Evolutionary conservation across 1,284 basidiomycete species (phyloP), one percentile per base, ranked within the genome.

Genomic region (Microbotryum violaceum): DNA sequence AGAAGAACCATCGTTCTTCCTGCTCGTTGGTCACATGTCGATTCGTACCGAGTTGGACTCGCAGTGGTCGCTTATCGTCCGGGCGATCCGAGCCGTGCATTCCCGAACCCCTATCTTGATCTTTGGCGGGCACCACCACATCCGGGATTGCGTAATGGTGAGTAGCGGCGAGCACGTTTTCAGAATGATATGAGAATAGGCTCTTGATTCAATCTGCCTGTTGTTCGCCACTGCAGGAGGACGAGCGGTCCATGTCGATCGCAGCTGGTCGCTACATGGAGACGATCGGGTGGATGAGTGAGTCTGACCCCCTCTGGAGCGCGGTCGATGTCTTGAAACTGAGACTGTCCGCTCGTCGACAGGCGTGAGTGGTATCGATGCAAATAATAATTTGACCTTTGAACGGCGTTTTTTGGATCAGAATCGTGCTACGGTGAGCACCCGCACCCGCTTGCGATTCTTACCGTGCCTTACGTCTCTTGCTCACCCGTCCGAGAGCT

Each of bases 201-300:
- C 12, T 16, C 12, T 42, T 42, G 37, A 5, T 54, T 53, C 4
- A 64, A 73, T 63, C 65, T 74, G 29, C 61, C 71, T 9, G 70
- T 70, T 31, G 73, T 54, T 61, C 62, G 2, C 16, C 37, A 42
- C 18, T 9, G 16, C 69, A 72, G 55, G 67, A 71, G 14, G 72
- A 73, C 60, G 53, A 53, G 27, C 61, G 61, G 42, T 70, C 68
- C 1, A 70, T 73, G 66, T 70, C 71, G 12, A 56, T 74, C 23
- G 72, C 73, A 4, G 64, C 69, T 16, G 73, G 73, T 20, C 63
- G 73, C 31, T 74, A 74, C 49, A 70, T 74, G 64, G 73, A 74
- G 62, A 74, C 73, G 12, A 54, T 74, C 29, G 73, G 73, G 9
- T 74, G 61, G 56, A 66, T 70, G 51, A 69, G 68, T 67, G 49